Base-by-base conservation (phyloP, 345 rosid genomes). In the Rhodamnia rubescens region DNA sequence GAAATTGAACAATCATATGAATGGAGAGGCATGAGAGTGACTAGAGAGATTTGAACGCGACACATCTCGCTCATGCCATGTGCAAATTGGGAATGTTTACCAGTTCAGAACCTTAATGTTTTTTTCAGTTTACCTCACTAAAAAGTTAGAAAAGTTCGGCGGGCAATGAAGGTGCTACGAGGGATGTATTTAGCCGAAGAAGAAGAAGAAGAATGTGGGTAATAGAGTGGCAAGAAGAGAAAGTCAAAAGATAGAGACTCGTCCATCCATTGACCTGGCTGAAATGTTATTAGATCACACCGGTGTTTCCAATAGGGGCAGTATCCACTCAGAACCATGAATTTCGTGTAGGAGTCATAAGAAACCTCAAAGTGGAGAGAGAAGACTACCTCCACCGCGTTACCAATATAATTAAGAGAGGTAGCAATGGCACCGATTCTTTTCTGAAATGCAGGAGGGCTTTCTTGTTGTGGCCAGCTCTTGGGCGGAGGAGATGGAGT, bases 351-450 rank as follows among this genome's bases (percentile, higher is more conserved):
- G 80, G 29, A 75, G 36, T 83, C 53, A 50, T 22, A n/a, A 83
- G 54, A 52, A 87, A 42, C 74, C 80, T 21, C 80, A 20, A 40
- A 74, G 42, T 47, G 40, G 47, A 54, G 53, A 14, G 83, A 82
- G 53, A 57, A 54, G 64, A 89, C 81, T 85, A 94, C 99, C 98
- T 96, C 99, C 87, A 94, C 94, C 44, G 90, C 97, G 89, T 92
- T 92, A 53, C 91, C 93, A 84, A 95, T 93, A 59, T 93, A 96
- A 87, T 91, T 93, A 52, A 97, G 88, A 36, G 98, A 95, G 49
- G 98, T 92, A 47, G 98, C 87, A 85, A 97, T 86, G 10, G 93
- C 95, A 78, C 89, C 94, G 74, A 95, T 89, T 55, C 97, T 91
- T 90, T 90, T 95, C 86, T 92, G 93, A 22, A 94, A 87, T 27